phyloP scores from a whole-genome alignment of 371 early-diverging fungal species.

The Mortierella sp. region DNA sequence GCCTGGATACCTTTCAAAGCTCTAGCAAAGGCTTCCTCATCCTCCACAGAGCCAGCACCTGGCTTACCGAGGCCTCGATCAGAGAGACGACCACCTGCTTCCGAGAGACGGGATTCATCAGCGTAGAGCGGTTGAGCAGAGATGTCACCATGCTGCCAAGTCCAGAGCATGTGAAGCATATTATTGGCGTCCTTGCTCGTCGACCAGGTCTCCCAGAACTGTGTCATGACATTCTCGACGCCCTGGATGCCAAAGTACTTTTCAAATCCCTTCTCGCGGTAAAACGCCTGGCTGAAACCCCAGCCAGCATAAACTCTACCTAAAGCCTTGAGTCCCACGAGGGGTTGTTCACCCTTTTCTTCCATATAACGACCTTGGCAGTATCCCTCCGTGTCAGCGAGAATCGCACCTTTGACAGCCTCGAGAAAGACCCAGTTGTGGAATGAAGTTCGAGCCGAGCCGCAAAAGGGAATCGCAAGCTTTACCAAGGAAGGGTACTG shows the following conservation, averaged over 20 bases:
- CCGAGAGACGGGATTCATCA: constrained; percentile 17
- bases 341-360: constrained; percentile 21
- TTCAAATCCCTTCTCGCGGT: constrained; percentile 36
- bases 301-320: constrained; percentile 36
- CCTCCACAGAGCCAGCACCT: constrained; percentile 12
- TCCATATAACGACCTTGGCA: constrained; percentile 25
- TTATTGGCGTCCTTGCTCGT: constrained; percentile 39
- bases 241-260: constrained; percentile 27
- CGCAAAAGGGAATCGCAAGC: constrained; percentile 31
- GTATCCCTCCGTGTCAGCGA: constrained; percentile 28
- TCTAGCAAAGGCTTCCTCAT: constrained; percentile 26
- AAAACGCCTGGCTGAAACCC: constrained; percentile 34
- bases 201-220: constrained; percentile 38
- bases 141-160: constrained; percentile 30
- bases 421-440: constrained; percentile 40
- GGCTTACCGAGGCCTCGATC: constrained; percentile 23
- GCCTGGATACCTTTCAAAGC: constrained; percentile 26
- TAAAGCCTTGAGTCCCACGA: constrained; percentile 24
- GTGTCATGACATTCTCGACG: constrained; percentile 23
- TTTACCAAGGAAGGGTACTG: constrained; percentile 31
- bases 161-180: constrained; percentile 41
- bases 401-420: constrained; percentile 25
- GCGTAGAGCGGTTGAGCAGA: constrained; percentile 32
- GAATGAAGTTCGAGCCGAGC: constrained; percentile 25
- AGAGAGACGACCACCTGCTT: constrained; percentile 11